A percentile compares a stretch with the other conserved stretches of the same genome.
Evolutionary conservation across 2,329 filamentous ascomycete genomes (phyloP).

Genomic region (Didymella lethalis): DNA sequence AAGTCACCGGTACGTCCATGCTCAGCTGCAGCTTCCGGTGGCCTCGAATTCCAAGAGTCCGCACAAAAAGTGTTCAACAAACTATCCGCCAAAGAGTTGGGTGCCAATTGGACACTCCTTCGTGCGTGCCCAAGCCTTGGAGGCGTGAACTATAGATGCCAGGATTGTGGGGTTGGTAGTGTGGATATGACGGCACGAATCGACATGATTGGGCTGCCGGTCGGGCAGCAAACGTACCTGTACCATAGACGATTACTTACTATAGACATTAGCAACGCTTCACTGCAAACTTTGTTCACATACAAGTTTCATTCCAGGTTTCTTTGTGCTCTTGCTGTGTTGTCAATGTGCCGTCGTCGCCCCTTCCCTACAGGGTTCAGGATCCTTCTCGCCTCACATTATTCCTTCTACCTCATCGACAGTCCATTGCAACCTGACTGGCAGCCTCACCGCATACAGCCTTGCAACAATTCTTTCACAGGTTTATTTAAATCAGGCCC

Average conservation of each 20-base stretch:
- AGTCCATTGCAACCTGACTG: slow-evolving; percentile 2
- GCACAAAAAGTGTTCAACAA: slow-evolving; percentile 22
- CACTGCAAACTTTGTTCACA: slow-evolving; percentile 18
- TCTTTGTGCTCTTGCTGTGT: background rate
- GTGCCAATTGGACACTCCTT: slow-evolving; percentile 27
- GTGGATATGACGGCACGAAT: slow-evolving; percentile 18
- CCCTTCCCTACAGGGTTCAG: slow-evolving; percentile 17
- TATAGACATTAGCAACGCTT: slow-evolving; percentile 31
- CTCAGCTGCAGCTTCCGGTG: slow-evolving; percentile 29
- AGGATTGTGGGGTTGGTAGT: slow-evolving; percentile 29
- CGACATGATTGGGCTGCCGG: slow-evolving; percentile 27
- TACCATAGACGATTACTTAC: slow-evolving; percentile 29
- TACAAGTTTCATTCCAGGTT: background rate
- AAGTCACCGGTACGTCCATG: slow-evolving; percentile 27
- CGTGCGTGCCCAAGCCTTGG: slow-evolving; percentile 26
- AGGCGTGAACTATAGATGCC: slow-evolving; percentile 32
- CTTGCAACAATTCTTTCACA: slow-evolving; percentile 6
- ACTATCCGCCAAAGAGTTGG: slow-evolving; percentile 26
- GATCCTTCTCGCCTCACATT: slow-evolving; percentile 22
- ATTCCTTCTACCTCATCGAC: slow-evolving; percentile 1
- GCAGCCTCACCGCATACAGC: slow-evolving; percentile 9
- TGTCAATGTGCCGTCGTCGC: slow-evolving; percentile 5
- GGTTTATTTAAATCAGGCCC: background rate
- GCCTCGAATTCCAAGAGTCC: slow-evolving; percentile 2
- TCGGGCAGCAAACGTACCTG: slow-evolving; percentile 38